Conservation (phyloP, 306 rosid genomes). For the Phaseolus lunatus region DNA sequence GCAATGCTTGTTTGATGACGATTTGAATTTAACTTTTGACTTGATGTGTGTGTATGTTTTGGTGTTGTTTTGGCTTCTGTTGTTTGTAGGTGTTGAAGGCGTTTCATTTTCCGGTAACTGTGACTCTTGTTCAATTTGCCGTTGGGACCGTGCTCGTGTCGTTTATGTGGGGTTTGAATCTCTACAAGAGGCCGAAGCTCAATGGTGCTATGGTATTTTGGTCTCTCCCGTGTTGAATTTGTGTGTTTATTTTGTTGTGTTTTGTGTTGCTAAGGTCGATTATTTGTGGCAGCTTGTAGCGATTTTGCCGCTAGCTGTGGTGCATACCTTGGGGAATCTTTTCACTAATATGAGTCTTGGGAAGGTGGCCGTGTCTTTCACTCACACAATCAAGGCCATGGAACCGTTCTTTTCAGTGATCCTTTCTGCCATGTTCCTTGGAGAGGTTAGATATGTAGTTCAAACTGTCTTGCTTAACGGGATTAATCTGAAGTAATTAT, state of each 20-base stretch:
- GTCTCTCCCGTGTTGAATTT: neutral
- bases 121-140: slow-evolving; percentile 74
- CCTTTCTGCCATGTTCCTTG: slow-evolving; percentile 93
- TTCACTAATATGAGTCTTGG: slow-evolving; percentile 99
- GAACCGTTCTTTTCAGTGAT: slow-evolving; percentile 97
- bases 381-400: slow-evolving; percentile 97
- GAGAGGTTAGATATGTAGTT: slow-evolving; percentile 70
- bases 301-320: slow-evolving; percentile 79
- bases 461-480: neutral
- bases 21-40: slow-evolving; percentile 3
- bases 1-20: neutral
- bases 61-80: neutral
- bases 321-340: slow-evolving; percentile 93
- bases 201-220: slow-evolving; percentile 73
- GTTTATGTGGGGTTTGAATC: slow-evolving; percentile 86
- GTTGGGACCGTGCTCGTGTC: slow-evolving; percentile 78
- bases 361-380: slow-evolving; percentile 96
- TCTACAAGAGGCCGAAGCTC: slow-evolving; percentile 81
- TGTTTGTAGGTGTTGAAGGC: slow-evolving; percentile 86
- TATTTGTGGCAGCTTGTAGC: slow-evolving; percentile 73
- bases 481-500: neutral
- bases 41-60: neutral
- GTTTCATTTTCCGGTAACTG: slow-evolving; percentile 72
- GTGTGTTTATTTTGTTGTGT: neutral
- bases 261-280: slow-evolving; percentile 31